These are phyloP conservation scores for Euryodendron excelsum DNA, from an alignment of 148 eudicot genomes.

Conservation along the genomic window DNA sequence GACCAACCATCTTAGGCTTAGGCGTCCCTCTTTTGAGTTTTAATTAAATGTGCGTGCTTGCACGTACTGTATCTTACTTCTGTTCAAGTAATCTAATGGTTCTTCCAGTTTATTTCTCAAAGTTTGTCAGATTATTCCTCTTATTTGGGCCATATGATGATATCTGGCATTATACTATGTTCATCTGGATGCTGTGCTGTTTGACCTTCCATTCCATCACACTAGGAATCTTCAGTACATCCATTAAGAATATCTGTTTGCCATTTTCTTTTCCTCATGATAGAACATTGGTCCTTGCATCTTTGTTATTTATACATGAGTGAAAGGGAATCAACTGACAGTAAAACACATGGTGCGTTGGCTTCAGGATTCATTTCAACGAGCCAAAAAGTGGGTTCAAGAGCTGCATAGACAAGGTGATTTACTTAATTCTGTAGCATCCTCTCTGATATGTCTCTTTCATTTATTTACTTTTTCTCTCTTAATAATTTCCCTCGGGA, in stretches of 20 bases:
- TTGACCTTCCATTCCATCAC: not conserved
- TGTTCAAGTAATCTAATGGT: not conserved
- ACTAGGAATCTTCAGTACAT: not conserved
- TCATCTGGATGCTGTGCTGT: not conserved
- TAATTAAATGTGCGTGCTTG: not conserved
- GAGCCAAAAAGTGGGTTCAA: conserved; percentile 65
- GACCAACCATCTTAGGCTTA: not conserved
- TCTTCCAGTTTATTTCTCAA: not conserved
- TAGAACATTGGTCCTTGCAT: not conserved
- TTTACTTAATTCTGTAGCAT: not conserved
- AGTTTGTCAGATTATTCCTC: not conserved
- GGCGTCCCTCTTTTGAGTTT: not conserved
- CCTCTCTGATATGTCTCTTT: not conserved
- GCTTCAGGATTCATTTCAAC: conserved; percentile 59
- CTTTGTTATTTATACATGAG: not conserved
- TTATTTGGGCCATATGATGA: not conserved
- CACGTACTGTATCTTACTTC: not conserved
- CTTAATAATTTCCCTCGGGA: no score
- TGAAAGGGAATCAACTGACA: not conserved
- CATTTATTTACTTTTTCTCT: not conserved
- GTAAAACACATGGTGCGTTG: conserved; percentile 3
- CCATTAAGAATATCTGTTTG: not conserved
- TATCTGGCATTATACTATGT: not conserved
- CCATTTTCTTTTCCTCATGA: not conserved
- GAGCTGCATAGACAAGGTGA: conserved; percentile 76